Percentiles rank a stretch among this genome's conserved stretches.
Evolutionary conservation across 1,284 basidiomycete species (phyloP).

Genomic region (Phlebopus sp.): DNA sequence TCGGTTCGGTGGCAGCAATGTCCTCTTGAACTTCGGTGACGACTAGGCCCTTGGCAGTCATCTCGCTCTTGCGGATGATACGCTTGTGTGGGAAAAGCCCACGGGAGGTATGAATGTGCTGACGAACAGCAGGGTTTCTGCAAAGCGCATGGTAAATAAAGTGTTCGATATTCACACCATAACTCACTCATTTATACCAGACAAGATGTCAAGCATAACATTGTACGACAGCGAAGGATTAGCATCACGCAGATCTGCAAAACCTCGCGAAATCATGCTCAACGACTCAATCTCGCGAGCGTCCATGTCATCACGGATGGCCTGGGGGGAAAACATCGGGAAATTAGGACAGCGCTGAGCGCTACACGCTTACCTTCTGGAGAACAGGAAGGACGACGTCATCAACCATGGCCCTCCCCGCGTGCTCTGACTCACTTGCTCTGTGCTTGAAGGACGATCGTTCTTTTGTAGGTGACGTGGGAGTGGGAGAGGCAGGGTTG

Average conservation of each 20-base stretch:
- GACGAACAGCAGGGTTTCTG: constrained; percentile 71
- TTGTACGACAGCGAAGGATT: constrained; percentile 86
- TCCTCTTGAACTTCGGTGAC: constrained; percentile 78
- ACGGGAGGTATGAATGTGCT: constrained; percentile 73
- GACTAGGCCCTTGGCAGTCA: constrained; percentile 76
- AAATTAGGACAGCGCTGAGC: not conserved
- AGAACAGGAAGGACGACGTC: constrained; percentile 80
- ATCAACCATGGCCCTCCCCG: constrained; percentile 72
- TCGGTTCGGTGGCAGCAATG: constrained; percentile 42
- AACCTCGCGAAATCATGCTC: constrained; percentile 87
- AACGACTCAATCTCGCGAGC: constrained; percentile 86
- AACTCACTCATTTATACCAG: constrained; percentile 86
- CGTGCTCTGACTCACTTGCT: constrained; percentile 57
- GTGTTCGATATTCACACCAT: constrained; percentile 1
- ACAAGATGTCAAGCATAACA: constrained; percentile 84
- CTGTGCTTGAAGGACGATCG: constrained; percentile 43
- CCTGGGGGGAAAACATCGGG: constrained; percentile 41
- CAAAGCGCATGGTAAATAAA: constrained; percentile 7
- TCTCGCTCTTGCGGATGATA: constrained; percentile 74
- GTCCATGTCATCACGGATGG: constrained; percentile 80
- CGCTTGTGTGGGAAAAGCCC: constrained; percentile 75
- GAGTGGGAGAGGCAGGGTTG: constrained; percentile 39
- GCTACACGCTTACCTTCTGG: constrained; percentile 51
- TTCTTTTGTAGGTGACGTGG: constrained; percentile 42
- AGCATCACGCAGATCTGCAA: constrained; percentile 76